Evolutionary conservation across 108 stramenopile species (phyloP), one percentile per base, ranked within the genome.

Genomic region (Nannochloropsis salina): DNA sequence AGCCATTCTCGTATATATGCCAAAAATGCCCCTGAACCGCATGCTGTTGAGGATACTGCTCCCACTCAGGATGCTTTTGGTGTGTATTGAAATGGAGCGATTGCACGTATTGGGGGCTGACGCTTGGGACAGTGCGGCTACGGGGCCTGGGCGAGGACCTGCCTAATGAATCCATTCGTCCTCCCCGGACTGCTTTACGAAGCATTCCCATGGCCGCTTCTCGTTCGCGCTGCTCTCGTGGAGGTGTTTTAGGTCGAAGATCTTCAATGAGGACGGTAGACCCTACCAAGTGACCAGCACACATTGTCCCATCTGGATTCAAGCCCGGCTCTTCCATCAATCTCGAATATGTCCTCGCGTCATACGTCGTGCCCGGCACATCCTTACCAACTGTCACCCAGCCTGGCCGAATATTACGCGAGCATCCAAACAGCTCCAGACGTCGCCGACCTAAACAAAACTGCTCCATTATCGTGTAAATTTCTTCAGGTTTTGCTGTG

Each of bases 391-490:
- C 81, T 11, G 81, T 81, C 40, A 81, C 81, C 81, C 81, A 81
- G 22, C 81, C 81, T 11, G 81, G 81, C 81, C 81, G 81, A 41
- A 81, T 81, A 5, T 81, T 81, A 4, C 9, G 81, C 40, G 41
- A 11, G 81, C 81, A 41, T 12, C 81, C 81, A 41, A 81, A 81
- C 22, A 81, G 81, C 20, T 81, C 81, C 81, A 81, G 31, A 3
- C 81, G 81, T 2, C 81, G 81, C 11, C 81, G 81, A 41, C 81
- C 81, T 40, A 81, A 41, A 40, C 81, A 81, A 40, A 81, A 81
- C 11, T 81, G 81, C 81, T 81, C 81, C 40, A 81, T 81, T n/a
- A 81, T 81, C 22, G 21, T 81, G 81, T 81, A 81, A 4, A 81
- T 22, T 9, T 81, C 81, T 41, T 81, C 81, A 40, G 81, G 81